Conservation (phyloP, 2,329 filamentous ascomycete genomes). For the Diaporthe sp. region DNA sequence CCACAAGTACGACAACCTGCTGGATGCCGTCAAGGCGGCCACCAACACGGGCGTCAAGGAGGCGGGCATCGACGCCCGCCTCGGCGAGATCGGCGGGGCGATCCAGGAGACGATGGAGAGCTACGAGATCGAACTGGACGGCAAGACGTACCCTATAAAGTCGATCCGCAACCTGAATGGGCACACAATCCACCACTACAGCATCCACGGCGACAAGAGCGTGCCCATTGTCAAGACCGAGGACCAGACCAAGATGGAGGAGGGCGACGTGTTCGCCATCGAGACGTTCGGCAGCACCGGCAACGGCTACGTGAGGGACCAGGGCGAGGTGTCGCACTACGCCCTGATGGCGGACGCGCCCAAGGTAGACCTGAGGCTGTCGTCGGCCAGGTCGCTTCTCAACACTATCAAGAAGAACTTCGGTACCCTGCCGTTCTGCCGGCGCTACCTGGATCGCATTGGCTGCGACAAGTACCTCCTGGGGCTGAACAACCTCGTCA, state of each 20-base stretch:
- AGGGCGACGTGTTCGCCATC: constrained; percentile 94
- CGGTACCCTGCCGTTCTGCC: constrained; percentile 90
- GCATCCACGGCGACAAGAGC: constrained; percentile 93
- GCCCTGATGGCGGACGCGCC: constrained; percentile 80
- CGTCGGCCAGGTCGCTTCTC: constrained; percentile 87
- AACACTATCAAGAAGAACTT: constrained; percentile 97
- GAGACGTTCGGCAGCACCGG: constrained; percentile 97
- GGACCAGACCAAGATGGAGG: constrained; percentile 96
- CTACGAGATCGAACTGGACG: constrained; percentile 88
- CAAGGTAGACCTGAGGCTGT: constrained; percentile 81
- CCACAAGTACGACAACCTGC: constrained; percentile 79
- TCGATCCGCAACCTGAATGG: constrained; percentile 89
- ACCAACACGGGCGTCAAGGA: constrained; percentile 91
- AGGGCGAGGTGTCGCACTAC: constrained; percentile 93
- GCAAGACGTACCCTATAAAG: constrained; percentile 84
- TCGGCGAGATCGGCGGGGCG: constrained; percentile 85
- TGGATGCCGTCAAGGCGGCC: constrained; percentile 80
- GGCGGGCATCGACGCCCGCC: constrained; percentile 91
- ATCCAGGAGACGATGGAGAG: constrained; percentile 96
- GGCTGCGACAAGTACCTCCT: constrained; percentile 95
- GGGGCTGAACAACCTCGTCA: constrained; percentile 90
- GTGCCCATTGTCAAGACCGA: constrained; percentile 93
- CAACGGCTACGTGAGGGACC: constrained; percentile 87
- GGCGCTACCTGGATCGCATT: constrained; percentile 91
- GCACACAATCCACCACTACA: constrained; percentile 90